phyloP scores from a whole-genome alignment of 2,329 filamentous ascomycete genomes.

The Monosporascus sp. region DNA sequence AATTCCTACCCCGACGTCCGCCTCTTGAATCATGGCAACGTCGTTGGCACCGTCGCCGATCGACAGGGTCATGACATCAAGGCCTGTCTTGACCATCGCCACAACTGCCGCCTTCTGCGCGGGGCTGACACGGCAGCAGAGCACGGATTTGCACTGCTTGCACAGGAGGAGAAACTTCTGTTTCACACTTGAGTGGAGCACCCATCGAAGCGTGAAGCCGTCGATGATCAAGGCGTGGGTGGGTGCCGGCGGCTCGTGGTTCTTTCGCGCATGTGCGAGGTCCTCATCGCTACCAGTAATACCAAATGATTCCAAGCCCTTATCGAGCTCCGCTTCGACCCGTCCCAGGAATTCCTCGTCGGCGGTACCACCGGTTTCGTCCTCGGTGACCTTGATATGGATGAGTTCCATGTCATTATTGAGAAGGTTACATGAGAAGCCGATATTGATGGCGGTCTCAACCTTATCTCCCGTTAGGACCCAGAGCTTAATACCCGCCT shows the following conservation, averaged over 20 bases:
- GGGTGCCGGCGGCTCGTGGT: constrained; percentile 77
- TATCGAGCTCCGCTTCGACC: constrained; percentile 68
- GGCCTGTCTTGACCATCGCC: constrained; percentile 85
- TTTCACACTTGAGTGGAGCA: constrained; percentile 73
- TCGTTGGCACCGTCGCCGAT: constrained; percentile 94
- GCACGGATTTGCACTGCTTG: constrained; percentile 93
- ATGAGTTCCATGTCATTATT: constrained; percentile 98
- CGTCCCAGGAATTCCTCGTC: constrained; percentile 47
- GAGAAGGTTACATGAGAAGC: constrained; percentile 95
- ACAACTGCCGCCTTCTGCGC: constrained; percentile 98
- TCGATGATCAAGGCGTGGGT: constrained; percentile 95
- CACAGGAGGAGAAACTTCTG: constrained; percentile 93
- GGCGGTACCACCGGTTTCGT: constrained; percentile 45
- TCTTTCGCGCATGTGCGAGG: constrained; percentile 68
- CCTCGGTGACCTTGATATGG: constrained; percentile 78
- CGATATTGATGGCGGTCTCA: constrained; percentile 99
- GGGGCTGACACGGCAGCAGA: constrained; percentile 95
- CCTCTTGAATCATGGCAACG: constrained; percentile 96
- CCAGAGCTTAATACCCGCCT: constrained; percentile 97
- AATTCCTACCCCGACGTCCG: constrained; percentile 93
- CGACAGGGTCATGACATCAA: constrained; percentile 93
- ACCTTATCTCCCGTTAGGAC: constrained; percentile 98
- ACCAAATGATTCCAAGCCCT: constrained; percentile 65
- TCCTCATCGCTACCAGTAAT: constrained; percentile 84
- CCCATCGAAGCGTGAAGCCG: constrained; percentile 85